Base-by-base conservation (phyloP, 169 alveolate species). In the Eimeria falciformis region DNA sequence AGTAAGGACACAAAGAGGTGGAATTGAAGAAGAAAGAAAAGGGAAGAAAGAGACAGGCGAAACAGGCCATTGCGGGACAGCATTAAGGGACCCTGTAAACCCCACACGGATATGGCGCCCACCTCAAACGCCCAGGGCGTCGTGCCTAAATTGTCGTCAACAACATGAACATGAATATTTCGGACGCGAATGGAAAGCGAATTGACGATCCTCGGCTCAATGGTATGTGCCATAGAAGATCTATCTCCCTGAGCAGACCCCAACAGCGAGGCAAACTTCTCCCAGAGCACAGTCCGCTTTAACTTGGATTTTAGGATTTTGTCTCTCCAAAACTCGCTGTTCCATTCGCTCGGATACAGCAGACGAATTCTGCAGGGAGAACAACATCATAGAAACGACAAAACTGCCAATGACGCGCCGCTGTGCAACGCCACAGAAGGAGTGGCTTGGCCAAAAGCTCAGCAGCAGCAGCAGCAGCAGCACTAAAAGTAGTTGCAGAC, bases 61-160 rank as follows among this genome's bases (percentile, higher is more conserved):
- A n/a, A n/a, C n/a, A n/a, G n/a, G n/a, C n/a, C n/a, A n/a, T n/a
- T n/a, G n/a, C n/a, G n/a, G n/a, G n/a, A n/a, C n/a, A n/a, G n/a
- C n/a, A n/a, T n/a, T n/a, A n/a, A n/a, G n/a, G n/a, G n/a, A n/a
- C n/a, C n/a, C n/a, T n/a, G n/a, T n/a, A n/a, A n/a, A n/a, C n/a
- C n/a, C n/a, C n/a, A n/a, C n/a, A n/a, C n/a, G n/a, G n/a, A n/a
- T n/a, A n/a, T n/a, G n/a, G n/a, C n/a, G n/a, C 91, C 2, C 33
- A 96, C 92, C 92, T 96, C 97, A 62, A 96, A 85, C 23, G 96
- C 94, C 91, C 93, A 95, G 47, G 97, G 97, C 50, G 92, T 91
- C 62, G 93, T 93, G 62, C 95, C 96, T 45, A 96, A 68, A 82
- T 94, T 87, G 94, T 96, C 96, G 90, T 96, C 97, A 56, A 96